Conservation (phyloP, 2,329 filamentous ascomycete genomes). For the Botrytis medusae region DNA sequence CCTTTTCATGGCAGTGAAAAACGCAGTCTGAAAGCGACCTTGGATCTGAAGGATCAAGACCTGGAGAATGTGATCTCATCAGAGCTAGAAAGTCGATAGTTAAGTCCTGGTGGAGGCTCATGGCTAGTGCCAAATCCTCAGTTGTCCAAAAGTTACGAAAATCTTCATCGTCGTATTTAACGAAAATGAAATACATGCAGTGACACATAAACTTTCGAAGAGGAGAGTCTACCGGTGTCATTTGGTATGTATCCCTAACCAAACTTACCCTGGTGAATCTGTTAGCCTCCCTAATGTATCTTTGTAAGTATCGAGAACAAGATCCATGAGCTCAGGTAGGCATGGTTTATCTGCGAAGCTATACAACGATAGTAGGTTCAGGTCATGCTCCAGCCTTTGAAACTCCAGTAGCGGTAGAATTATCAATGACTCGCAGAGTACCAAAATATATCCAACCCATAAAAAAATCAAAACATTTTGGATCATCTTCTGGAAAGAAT, state of each 20-base stretch:
- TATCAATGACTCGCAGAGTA: not conserved
- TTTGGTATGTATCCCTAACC: not conserved
- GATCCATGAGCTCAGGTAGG: conserved; percentile 1
- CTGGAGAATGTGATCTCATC: not conserved
- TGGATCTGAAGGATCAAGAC: not conserved
- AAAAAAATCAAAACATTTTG: conserved; percentile 21
- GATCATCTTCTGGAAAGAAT: conserved; percentile 25
- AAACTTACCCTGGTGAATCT: accelerated
- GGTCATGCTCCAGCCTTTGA: not conserved
- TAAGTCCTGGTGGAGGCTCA: not conserved
- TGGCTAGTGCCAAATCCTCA: not conserved
- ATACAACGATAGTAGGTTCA: not conserved
- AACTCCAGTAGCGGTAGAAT: not conserved
- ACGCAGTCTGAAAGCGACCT: not conserved
- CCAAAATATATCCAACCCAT: conserved; percentile 24
- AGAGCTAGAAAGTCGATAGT: not conserved
- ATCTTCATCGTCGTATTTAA: no score
- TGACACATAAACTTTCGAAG: not conserved
- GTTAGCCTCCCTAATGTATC: accelerated
- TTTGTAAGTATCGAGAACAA: not conserved
- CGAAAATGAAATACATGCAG: not conserved
- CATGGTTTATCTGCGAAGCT: conserved; percentile 7
- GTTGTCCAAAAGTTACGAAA: not conserved
- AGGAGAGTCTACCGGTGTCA: not conserved
- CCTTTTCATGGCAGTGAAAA: not conserved